Conservation (phyloP, 1,139 yeast species). For the Blastobotrys malaysiensis region DNA sequence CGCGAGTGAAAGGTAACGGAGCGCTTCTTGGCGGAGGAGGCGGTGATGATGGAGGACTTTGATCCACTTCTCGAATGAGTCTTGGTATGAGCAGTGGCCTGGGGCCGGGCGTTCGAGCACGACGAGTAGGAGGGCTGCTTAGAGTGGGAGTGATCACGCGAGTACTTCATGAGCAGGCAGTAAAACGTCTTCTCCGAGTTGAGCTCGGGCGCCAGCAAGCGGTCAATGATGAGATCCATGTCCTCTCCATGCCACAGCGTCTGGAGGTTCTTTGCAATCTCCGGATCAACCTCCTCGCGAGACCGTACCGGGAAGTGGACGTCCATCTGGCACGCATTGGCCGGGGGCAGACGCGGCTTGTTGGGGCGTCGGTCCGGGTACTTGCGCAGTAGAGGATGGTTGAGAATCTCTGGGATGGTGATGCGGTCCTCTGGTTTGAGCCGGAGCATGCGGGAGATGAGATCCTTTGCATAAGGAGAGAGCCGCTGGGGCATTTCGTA, state of each 20-base stretch:
- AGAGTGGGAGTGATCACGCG: slow-evolving; percentile 56
- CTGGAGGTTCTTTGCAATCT: slow-evolving; percentile 77
- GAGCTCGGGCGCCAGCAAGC: slow-evolving; percentile 52
- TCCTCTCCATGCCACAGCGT: slow-evolving; percentile 89
- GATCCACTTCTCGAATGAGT: slow-evolving; percentile 22
- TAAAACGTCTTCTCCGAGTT: slow-evolving; percentile 90
- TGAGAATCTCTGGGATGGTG: slow-evolving; percentile 62
- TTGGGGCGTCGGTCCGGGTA: slow-evolving; percentile 43
- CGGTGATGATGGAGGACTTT: slow-evolving; percentile 20
- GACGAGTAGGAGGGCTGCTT: slow-evolving; percentile 8
- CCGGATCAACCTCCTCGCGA: slow-evolving; percentile 62
- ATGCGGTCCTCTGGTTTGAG: slow-evolving; percentile 76
- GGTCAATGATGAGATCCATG: slow-evolving; percentile 52
- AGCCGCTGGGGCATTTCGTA: slow-evolving; percentile 78
- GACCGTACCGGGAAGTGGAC: slow-evolving; percentile 43
- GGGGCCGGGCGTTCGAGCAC: slow-evolving; percentile 14
- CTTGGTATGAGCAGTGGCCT: background rate
- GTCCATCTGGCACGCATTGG: slow-evolving; percentile 10
- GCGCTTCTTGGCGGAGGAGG: slow-evolving; percentile 24
- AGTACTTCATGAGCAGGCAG: slow-evolving; percentile 71
- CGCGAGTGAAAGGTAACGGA: background rate
- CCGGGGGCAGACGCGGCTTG: slow-evolving; percentile 6
- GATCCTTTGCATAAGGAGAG: slow-evolving; percentile 78
- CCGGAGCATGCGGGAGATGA: slow-evolving; percentile 73
- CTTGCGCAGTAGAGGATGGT: slow-evolving; percentile 74